Conservation (phyloP, 768 basidiomycete genomes). For the Cystofilobasidium macerans region DNA sequence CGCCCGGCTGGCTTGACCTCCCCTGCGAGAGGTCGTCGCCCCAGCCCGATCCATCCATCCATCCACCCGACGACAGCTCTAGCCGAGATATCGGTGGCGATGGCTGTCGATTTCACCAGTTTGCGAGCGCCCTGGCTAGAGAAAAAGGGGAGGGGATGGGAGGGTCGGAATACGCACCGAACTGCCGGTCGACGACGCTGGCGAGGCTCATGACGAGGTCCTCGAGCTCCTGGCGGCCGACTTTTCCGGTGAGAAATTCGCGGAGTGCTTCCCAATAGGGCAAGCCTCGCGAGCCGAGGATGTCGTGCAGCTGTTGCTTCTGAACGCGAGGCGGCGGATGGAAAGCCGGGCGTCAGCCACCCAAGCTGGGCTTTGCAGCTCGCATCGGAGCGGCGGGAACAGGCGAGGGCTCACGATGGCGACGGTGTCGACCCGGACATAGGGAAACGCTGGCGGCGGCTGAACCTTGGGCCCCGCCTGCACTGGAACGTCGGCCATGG, state of each 20-base stretch:
- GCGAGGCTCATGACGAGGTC: conserved; percentile 8
- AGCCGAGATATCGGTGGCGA: neutral
- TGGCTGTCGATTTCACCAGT: conserved; percentile 2
- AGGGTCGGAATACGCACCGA: no score
- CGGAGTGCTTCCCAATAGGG: conserved; percentile 24
- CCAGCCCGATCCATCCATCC: neutral
- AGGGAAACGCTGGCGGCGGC: neutral
- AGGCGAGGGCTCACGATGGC: conserved; percentile 11
- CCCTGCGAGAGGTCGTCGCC: neutral
- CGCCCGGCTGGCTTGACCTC: neutral
- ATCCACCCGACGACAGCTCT: neutral
- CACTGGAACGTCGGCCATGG: neutral
- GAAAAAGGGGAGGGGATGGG: neutral
- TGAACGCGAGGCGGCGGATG: neutral
- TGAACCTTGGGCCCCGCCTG: neutral
- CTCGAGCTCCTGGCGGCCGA: conserved; percentile 24
- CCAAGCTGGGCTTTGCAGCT: neutral
- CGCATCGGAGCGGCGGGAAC: neutral
- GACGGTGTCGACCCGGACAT: conserved; percentile 21
- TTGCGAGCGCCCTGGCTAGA: neutral
- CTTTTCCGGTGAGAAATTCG: conserved; percentile 20
- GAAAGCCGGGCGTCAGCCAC: neutral
- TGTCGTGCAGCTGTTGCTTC: conserved; percentile 26
- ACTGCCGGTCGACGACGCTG: conserved; percentile 7
- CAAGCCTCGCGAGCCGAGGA: conserved; percentile 19